Base-by-base conservation (phyloP, 2,329 filamentous ascomycete species). In the Xylaria digitata region DNA sequence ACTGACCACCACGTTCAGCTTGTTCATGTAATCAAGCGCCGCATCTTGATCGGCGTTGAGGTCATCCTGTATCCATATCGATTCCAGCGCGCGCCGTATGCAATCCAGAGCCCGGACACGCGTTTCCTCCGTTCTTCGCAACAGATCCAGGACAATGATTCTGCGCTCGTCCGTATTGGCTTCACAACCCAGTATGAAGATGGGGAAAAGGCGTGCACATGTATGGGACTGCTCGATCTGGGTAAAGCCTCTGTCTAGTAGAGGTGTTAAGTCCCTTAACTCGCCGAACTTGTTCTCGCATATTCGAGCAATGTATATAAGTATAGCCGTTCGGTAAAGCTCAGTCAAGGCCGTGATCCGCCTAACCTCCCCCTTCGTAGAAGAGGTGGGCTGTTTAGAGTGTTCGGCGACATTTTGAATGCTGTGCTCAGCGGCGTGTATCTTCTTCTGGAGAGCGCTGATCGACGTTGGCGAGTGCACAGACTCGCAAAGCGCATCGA, bases 171-270 rank as follows among this genome's bases (percentile, higher is more conserved):
- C 78, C 9, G 69, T 76, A 7, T 72, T 57, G 4, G 78, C 75
- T 71, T 80, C 78, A 56, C 78, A 79, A 8, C 74, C 76, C 0
- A 80, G 56, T n/a, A 80, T 76, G 19, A 80, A 72, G 0, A 80
- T 32, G 0, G 78, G 78, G 4, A 80, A 79, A 34, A 75, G 75
- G 52, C 76, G 77, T 21, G 72, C 63, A 26, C 77, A 80, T 7
- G 56, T 58, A 2, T 58, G 21, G 23, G 61, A 26, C 26, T 48
- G 50, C 50, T 48, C 52, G 13, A 70, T n/a, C 32, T 57, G 66
- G 15, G 50, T 46, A 45, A 70, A 70, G 15, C 56, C 63, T 11
- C 7, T 34, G 26, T 63, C 59, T 2, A 70, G 37, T 9, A 63
- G 56, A 23, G 32, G 23, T 13, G 40, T 13, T 30, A 61, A 19